Evolutionary conservation across 139 green algal genomes (phyloP).

Genomic region (Nannochloris sp.): DNA sequence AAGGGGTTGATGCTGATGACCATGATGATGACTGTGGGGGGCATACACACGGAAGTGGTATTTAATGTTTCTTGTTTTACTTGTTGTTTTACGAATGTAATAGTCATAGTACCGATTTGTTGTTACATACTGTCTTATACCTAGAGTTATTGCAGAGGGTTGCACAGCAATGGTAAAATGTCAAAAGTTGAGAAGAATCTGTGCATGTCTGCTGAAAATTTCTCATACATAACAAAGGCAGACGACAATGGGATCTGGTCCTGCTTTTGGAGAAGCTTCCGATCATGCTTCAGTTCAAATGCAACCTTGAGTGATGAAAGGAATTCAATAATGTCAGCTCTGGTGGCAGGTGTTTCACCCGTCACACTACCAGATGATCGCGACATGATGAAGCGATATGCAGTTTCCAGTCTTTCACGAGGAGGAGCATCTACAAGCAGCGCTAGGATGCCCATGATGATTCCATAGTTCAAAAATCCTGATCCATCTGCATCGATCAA

Average conservation of each 20-base stretch:
- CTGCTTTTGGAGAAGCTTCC: not conserved
- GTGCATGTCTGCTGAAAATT: conserved; percentile 13
- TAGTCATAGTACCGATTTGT: no score
- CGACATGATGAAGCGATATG: conserved; percentile 11
- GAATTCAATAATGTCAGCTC: conserved; percentile 9
- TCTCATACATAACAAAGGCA: conserved; percentile 8
- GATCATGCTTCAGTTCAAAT: conserved; percentile 6
- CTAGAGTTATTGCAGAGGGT: not conserved
- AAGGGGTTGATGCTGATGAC: not conserved
- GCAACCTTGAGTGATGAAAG: conserved; percentile 3
- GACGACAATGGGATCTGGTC: not conserved
- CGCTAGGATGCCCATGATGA: not conserved
- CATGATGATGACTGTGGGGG: conserved; percentile 1
- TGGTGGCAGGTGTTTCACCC: conserved; percentile 8
- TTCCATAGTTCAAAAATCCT: not conserved
- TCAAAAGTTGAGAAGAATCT: conserved; percentile 1
- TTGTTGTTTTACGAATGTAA: no score
- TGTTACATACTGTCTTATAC: not conserved
- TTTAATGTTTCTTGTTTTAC: conserved; percentile 1
- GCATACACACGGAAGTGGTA: conserved; percentile 8
- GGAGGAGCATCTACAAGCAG: conserved; percentile 5
- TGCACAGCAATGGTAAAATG: conserved; percentile 4
- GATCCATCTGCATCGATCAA: conserved; percentile 1
- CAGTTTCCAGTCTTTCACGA: not conserved
- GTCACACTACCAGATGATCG: not conserved